These are phyloP conservation scores for Hymenoscyphus infarciens DNA, from an alignment of 2,329 filamentous ascomycete species.

Conservation along the genomic window DNA sequence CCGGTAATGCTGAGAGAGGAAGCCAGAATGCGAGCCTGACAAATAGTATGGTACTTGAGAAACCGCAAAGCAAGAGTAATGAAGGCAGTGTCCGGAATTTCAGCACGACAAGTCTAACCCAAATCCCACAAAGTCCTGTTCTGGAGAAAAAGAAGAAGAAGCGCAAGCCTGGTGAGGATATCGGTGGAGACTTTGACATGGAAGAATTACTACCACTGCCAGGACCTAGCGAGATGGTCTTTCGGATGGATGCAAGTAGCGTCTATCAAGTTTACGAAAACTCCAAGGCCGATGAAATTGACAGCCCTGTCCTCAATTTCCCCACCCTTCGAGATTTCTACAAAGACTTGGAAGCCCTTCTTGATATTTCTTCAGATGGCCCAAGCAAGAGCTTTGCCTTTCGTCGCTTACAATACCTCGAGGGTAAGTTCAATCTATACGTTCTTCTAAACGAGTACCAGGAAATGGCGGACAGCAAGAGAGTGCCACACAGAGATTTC, in stretches of 20 bases:
- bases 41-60: constrained; percentile 34
- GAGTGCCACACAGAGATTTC: constrained; percentile 95
- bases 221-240: constrained; percentile 63
- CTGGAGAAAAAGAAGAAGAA: constrained; percentile 51
- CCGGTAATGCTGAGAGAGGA: constrained; percentile 34
- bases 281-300: constrained; percentile 55
- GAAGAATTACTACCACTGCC: constrained; percentile 74
- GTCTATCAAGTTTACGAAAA: constrained; percentile 91
- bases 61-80: constrained; percentile 26
- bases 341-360: constrained; percentile 83
- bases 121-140: constrained; percentile 37
- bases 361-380: constrained; percentile 89
- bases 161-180: constrained; percentile 83
- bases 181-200: constrained; percentile 89
- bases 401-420: constrained; percentile 87
- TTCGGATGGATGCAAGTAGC: constrained; percentile 74
- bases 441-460: constrained; percentile 93
- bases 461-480: constrained; percentile 96
- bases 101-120: constrained; percentile 21
- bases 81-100: constrained; percentile 19
- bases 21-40: constrained; percentile 47
- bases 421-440: constrained; percentile 96
- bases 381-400: constrained; percentile 97
- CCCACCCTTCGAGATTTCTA: constrained; percentile 94
- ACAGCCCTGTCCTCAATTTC: constrained; percentile 73